Conservation (phyloP, 2,329 filamentous ascomycete genomes). For the Epichloe gansuensis region DNA sequence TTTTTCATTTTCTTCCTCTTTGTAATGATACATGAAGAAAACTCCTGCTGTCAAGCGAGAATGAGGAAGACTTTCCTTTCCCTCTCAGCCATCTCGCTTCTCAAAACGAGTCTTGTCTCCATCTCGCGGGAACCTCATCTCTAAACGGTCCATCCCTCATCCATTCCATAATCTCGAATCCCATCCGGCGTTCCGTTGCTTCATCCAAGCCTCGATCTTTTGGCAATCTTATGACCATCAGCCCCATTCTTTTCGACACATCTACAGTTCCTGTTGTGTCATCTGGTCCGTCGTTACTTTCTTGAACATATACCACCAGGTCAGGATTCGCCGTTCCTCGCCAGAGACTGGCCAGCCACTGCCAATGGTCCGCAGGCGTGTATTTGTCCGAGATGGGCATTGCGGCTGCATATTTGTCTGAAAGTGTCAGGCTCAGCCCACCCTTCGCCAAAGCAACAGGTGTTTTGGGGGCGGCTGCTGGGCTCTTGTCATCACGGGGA, state of each 20-base stretch:
- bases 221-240: conserved; percentile 42
- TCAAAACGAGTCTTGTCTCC: conserved; percentile 8
- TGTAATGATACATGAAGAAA: too few relatives aligned
- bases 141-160: conserved; percentile 38
- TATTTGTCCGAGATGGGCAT: conserved; percentile 70
- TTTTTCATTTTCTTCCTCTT: too few relatives aligned
- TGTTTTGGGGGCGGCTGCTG: conserved; percentile 20
- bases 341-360: conserved; percentile 94
- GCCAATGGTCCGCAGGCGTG: conserved; percentile 82
- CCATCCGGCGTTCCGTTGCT: conserved; percentile 59
- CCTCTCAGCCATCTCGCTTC: background rate
- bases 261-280: conserved; percentile 40
- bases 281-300: conserved; percentile 21
- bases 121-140: conserved; percentile 13
- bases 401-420: conserved; percentile 60
- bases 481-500: conserved; percentile 3
- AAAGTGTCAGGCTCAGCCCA: conserved; percentile 70
- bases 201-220: conserved; percentile 43
- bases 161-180: conserved; percentile 84
- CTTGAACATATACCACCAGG: conserved; percentile 56
- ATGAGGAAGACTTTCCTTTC: background rate
- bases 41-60: too few relatives aligned
- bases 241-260: conserved; percentile 35
- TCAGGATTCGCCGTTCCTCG: conserved; percentile 75
- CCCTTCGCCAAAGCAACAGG: conserved; percentile 65